Base-by-base conservation (phyloP, 2,329 filamentous ascomycete genomes). In the Simplicillium sp. region DNA sequence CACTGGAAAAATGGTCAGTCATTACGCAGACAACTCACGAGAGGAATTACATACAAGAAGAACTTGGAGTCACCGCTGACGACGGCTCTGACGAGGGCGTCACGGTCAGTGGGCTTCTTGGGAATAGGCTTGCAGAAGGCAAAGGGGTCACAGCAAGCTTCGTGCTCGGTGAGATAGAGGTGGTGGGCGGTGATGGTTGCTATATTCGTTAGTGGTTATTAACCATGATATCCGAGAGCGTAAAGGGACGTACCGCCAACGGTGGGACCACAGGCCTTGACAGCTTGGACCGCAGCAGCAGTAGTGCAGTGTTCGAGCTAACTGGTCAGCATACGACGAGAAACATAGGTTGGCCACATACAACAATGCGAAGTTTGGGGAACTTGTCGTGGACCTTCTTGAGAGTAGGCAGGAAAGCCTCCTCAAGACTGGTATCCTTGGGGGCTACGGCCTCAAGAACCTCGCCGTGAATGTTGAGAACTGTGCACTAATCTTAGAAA, bases 391-490 rank as follows among this genome's bases (percentile, higher is more conserved):
- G 86, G 2, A 97, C 73, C 14, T 75, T 73, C 47, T 75, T 68
- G 29, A 96, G 70, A 0, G 82, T 90, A 0, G 89, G 89, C 8
- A 97, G 69, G 65, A 97, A 97, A 8, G 64, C 63, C 47, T 68
- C 65, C 49, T 70, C 67, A 3, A 68, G 54, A 1, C 68, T 67
- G 28, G 59, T 48, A 17, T 56, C 60, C n/a, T 68, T 68, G 2
- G 71, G 71, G 1, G 80, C 59, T 36, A 62, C 54, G 4, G 60
- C 56, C 42, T 61, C 61, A 3, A 62, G 82, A n/a, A 82, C 77
- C 64, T 96, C 90, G 49, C 89, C 90, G 59, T 97, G 89, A n/a
- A 97, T 69, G 64, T 96, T 96, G 34, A 94, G 72, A n/a, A 94
- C 75, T 50, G 17, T 50, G 17, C 14, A 12, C n/a, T 4, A 40